These are phyloP conservation scores for Skeletonema costatum DNA, from an alignment of 108 stramenopile species.

Conservation along the genomic window DNA sequence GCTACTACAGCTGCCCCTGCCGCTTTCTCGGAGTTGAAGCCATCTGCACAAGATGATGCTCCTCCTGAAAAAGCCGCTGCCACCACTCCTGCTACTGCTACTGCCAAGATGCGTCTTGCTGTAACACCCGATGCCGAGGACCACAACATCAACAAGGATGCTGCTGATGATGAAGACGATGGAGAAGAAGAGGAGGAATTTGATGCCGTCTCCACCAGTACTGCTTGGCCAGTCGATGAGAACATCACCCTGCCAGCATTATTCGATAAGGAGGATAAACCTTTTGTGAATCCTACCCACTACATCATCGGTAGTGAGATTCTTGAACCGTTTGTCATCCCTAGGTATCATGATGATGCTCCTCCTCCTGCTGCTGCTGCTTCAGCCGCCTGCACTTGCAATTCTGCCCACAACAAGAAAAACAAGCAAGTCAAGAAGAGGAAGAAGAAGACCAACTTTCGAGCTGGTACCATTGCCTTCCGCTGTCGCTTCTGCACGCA, in stretches of 20 bases:
- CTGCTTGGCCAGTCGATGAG: not conserved
- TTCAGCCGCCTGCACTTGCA: no score
- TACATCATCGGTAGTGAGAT: conserved; percentile 2
- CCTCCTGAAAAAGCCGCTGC: no score
- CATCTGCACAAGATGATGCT: no score
- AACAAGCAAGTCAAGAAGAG: not conserved
- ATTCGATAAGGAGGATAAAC: not conserved
- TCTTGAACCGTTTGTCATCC: not conserved
- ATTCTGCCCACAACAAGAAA: not conserved
- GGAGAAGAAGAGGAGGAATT: not conserved
- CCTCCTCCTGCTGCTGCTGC: not conserved
- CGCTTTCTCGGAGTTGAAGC: no score
- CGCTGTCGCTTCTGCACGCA: conserved; percentile 2
- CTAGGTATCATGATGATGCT: not conserved
- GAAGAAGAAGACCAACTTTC: not conserved
- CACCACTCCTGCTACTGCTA: no score
- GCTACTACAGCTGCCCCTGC: no score
- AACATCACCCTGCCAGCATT: not conserved
- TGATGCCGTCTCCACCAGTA: not conserved
- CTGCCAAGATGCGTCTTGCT: no score
- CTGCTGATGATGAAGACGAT: no score
- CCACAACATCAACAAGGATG: not conserved
- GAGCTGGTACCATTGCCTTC: not conserved
- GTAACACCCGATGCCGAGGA: no score
- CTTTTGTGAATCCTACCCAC: not conserved